Percentiles rank a stretch among this genome's conserved stretches.
phyloP scores from a whole-genome alignment of 106 monocot genomes.

The Amphibolis antarctica region DNA sequence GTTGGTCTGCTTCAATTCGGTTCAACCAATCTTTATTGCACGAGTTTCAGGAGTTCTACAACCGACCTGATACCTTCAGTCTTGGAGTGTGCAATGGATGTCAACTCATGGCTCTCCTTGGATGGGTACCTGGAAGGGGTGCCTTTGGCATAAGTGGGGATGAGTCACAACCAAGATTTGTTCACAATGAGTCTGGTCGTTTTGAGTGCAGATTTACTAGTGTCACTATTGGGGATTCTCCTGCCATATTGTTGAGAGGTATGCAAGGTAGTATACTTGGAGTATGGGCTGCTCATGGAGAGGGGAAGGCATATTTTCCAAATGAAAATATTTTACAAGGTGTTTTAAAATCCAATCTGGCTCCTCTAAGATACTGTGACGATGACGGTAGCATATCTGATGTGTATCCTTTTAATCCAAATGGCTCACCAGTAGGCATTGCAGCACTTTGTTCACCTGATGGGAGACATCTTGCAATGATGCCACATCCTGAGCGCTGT shows the following conservation, averaged over 20 bases:
- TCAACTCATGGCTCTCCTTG: constrained; percentile 95
- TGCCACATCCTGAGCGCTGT: constrained; percentile 95
- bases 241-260: constrained; percentile 78
- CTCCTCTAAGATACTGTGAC: constrained; percentile 83
- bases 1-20: constrained; percentile 88
- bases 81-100: constrained; percentile 96
- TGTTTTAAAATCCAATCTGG: constrained; percentile 37
- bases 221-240: constrained; percentile 62
- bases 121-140: constrained; percentile 73
- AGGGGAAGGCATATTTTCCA: constrained; percentile 84
- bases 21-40: constrained; percentile 58
- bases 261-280: constrained; percentile 88
- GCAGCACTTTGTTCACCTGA: constrained; percentile 88
- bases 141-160: constrained; percentile 35
- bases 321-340: constrained; percentile 28
- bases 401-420: constrained; percentile 86
- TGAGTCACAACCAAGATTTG: constrained; percentile 70
- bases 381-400: constrained; percentile 57
- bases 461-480: constrained; percentile 97
- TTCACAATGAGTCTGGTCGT: constrained; percentile 88
- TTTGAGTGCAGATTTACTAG: constrained; percentile 84
- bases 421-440: constrained; percentile 81
- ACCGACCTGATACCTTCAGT: constrained; percentile 74
- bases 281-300: constrained; percentile 95
- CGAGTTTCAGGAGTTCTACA: constrained; percentile 67